Evolutionary conservation across 1,284 basidiomycete genomes (phyloP).

Genomic region (Heterobasidion irregulare): DNA sequence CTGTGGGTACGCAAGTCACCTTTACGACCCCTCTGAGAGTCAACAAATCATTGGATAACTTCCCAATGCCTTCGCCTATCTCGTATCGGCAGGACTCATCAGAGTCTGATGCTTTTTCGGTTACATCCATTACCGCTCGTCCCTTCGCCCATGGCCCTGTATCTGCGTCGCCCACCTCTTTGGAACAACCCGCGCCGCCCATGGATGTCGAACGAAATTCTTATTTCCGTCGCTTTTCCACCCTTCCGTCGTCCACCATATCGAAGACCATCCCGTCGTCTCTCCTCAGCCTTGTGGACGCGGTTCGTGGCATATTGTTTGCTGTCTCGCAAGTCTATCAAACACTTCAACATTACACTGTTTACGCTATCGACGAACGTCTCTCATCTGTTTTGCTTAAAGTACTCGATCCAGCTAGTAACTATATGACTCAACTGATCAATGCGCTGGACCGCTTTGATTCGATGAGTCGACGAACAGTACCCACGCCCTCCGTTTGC

Average conservation of each 20-base stretch:
- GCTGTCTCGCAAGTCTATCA: slow-evolving; percentile 90
- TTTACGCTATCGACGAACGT: slow-evolving; percentile 83
- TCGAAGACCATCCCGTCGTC: slow-evolving; percentile 68
- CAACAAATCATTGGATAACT: slow-evolving; percentile 26
- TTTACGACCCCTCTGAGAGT: slow-evolving; percentile 8
- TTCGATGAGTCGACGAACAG: slow-evolving; percentile 61
- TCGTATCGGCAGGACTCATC: slow-evolving; percentile 34
- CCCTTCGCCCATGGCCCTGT: slow-evolving; percentile 27
- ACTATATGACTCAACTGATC: slow-evolving; percentile 81
- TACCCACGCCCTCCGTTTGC: slow-evolving; percentile 69
- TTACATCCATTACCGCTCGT: slow-evolving; percentile 18
- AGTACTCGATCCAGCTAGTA: slow-evolving; percentile 79
- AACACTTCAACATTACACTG: slow-evolving; percentile 83
- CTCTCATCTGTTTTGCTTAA: slow-evolving; percentile 75
- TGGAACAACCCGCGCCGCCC: slow-evolving; percentile 37
- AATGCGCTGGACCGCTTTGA: slow-evolving; percentile 92
- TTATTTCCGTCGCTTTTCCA: slow-evolving; percentile 86
- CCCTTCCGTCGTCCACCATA: slow-evolving; percentile 61
- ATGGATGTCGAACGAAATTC: slow-evolving; percentile 82
- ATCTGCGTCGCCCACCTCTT: slow-evolving; percentile 31
- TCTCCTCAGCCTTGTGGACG: slow-evolving; percentile 75
- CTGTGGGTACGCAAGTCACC: slow-evolving; percentile 5
- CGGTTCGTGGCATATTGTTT: slow-evolving; percentile 87
- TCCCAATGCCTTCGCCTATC: slow-evolving; percentile 31
- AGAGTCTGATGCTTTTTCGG: slow-evolving; percentile 26